Base-by-base conservation (phyloP, 2,329 filamentous ascomycete species). In the Penicillium thymicola region DNA sequence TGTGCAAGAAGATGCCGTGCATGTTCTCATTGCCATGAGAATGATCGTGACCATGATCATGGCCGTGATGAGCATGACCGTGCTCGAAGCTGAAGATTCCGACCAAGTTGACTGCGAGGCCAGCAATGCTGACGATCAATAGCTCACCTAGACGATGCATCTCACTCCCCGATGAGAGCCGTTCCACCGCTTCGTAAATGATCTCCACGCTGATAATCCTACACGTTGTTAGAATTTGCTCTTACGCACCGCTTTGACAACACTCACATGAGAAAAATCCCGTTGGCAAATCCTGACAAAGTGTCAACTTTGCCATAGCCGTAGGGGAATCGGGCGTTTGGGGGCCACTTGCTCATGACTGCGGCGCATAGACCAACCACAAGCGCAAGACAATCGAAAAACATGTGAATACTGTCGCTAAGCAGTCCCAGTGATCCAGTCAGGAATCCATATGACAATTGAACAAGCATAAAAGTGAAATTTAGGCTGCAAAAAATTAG, bases 321-420 rank as follows among this genome's bases (percentile, higher is more conserved):
- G 69, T 97, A 97, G 0, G 94, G 94, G 66, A 96, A 97, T 21
- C 87, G 82, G 57, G 89, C 82, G 70, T 89, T 96, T 0, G 92
- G 89, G 1, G 92, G 92, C 92, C 94, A 97, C 75, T 97, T 97
- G 75, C 90, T 94, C 80, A 96, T 90, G 6, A 99, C 92, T 2
- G 93, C 89, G 28, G 94, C 94, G 65, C 93, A 88, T 10, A 99
- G 80, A 11, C 94, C 94, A 36, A 99, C 92, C 1, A 90, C 85
- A 28, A 99, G 82, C 21, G 93, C 94, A 36, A 97, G 86, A 65
- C 94, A 99, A 75, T 99, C 94, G 67, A 99, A 97, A 69, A 99
- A 93, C 94, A 99, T 99, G 76, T 99, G 94, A 61, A 99, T 94
- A 68, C 92, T 97, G 75, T 99, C 94, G 64, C 92, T 96, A 18